A percentile compares a stretch with the other conserved stretches of the same genome.
phyloP scores from a whole-genome alignment of 148 eudicot species.

The Rhododendron molle region DNA sequence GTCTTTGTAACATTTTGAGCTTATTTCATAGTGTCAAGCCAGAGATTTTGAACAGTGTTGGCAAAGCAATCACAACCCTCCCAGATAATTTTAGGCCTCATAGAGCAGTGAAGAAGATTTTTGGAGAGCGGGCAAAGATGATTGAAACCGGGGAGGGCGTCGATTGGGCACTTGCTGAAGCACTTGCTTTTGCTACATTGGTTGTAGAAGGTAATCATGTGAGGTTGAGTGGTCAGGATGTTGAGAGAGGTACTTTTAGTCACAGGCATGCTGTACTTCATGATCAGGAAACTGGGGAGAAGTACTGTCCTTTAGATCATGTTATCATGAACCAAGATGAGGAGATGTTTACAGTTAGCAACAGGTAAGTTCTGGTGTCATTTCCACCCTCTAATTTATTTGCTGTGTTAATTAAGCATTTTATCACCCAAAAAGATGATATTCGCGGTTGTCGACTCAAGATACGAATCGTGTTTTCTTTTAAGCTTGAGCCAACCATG shows the following conservation, averaged over 20 bases:
- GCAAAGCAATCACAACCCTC: constrained; percentile 80
- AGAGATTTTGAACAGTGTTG: constrained; percentile 84
- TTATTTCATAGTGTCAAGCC: constrained; percentile 60
- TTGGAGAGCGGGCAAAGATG: constrained; percentile 76
- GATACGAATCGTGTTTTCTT: background rate
- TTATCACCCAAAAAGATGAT: background rate
- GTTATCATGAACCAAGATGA: constrained; percentile 64
- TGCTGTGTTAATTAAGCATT: background rate
- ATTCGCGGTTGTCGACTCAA: background rate
- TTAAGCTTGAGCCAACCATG: background rate
- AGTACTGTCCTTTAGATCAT: constrained; percentile 82
- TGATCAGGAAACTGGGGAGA: constrained; percentile 86
- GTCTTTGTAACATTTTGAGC: background rate
- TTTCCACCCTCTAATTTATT: background rate
- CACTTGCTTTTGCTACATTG: constrained; percentile 90
- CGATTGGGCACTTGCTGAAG: constrained; percentile 96
- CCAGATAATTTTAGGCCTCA: constrained; percentile 84
- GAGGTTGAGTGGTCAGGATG: constrained; percentile 93
- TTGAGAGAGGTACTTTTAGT: constrained; percentile 96
- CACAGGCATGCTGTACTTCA: constrained; percentile 85
- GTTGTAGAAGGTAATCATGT: constrained; percentile 91
- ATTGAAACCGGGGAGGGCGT: constrained; percentile 89
- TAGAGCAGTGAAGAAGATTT: constrained; percentile 88
- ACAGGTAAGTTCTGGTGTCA: constrained; percentile 54
- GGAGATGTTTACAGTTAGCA: constrained; percentile 94